A percentile compares a stretch with the other conserved stretches of the same genome.
Conservation (phyloP, 768 basidiomycete species). For the Pulveroboletus sp. region DNA sequence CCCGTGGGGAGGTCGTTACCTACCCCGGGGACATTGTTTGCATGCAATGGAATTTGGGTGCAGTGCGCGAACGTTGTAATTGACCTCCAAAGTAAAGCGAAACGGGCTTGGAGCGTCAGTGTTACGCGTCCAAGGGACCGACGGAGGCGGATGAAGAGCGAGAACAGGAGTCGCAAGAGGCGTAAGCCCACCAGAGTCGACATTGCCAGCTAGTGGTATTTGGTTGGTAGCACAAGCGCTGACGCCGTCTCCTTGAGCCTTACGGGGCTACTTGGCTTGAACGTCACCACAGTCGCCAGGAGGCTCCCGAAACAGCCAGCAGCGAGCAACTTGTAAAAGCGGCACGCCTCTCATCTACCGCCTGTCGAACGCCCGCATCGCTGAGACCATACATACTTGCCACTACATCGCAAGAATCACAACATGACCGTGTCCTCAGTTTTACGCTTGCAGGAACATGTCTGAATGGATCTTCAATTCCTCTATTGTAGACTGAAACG, state of each 20-base stretch:
- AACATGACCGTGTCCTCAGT: no score
- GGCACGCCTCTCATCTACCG: background rate
- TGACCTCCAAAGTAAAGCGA: conserved; percentile 3
- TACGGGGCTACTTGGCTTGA: no score
- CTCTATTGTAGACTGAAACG: no score
- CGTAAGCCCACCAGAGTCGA: background rate
- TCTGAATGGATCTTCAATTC: no score
- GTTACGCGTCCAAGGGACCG: background rate
- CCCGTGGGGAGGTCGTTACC: background rate
- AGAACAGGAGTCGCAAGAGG: background rate
- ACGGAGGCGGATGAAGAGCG: background rate
- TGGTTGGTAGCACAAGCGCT: background rate
- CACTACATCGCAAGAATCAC: no score
- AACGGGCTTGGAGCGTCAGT: background rate
- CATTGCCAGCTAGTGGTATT: background rate
- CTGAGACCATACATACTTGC: no score
- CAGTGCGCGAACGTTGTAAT: background rate
- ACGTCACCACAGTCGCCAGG: no score
- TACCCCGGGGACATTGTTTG: background rate
- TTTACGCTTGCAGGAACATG: no score
- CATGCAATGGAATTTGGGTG: background rate
- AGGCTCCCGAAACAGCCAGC: background rate
- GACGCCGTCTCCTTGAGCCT: no score
- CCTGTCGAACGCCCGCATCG: no score
- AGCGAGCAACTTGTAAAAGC: no score